Percentiles rank a stretch among this genome's conserved stretches.
Conservation (phyloP, 495 filamentous ascomycete genomes). For the Pyrenula aspistea region DNA sequence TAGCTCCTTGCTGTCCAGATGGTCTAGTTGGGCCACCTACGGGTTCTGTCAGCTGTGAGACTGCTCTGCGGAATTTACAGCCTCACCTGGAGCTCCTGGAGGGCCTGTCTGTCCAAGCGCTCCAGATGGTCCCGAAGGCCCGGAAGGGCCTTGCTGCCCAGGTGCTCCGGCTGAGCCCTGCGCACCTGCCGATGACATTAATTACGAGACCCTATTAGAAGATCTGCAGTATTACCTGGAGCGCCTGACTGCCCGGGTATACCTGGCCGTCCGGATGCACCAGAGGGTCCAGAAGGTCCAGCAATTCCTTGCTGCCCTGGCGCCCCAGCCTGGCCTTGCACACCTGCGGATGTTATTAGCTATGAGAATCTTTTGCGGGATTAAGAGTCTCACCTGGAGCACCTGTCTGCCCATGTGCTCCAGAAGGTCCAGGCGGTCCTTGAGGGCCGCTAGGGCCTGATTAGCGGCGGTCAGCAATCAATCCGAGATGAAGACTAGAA, state of each 20-base stretch:
- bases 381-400: neutral
- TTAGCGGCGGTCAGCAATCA: no score
- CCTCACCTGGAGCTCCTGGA: neutral
- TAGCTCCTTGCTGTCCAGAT: neutral
- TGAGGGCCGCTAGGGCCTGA: no score
- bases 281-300: neutral
- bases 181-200: neutral
- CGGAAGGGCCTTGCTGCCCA: neutral
- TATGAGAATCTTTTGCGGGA: neutral
- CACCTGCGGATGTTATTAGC: neutral
- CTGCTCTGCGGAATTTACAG: neutral
- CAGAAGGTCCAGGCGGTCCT: no score
- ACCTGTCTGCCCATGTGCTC: neutral
- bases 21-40: neutral
- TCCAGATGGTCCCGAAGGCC: neutral
- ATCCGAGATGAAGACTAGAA: no score
- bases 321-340: neutral
- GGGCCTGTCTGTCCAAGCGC: neutral
- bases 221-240: no score
- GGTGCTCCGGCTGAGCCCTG: neutral
- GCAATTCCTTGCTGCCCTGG: neutral
- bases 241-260: neutral
- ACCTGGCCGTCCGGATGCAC: neutral
- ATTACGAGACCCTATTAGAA: no score
- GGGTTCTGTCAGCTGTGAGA: no score